Evolutionary conservation across 768 basidiomycete species (phyloP), one percentile per base, ranked within the genome.

Genomic region (Neoboletus magnificus): DNA sequence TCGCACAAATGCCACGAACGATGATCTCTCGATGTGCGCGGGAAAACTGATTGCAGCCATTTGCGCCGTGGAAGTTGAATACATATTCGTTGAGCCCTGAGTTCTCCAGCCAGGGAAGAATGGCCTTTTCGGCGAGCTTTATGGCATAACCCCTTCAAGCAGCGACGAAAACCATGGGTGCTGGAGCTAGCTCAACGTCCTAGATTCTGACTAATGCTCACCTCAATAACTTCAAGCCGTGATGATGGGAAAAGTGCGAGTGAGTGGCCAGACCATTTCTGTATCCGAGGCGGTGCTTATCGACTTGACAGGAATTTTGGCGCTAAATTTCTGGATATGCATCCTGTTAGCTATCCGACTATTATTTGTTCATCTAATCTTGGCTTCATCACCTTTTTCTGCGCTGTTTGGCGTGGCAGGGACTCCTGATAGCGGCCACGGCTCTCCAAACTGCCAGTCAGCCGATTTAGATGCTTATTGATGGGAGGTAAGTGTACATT

Each of bases 401-500:
- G 73, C 79, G 13, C 40, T 71, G 22, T 53, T 76, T 29, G 77
- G 77, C 12, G 75, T 77, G 3, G 43, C 62, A 50, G 65, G 75
- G 61, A 76, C 77, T 69, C 61, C 73, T 27, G 27, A 27, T 27
- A 45, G 64, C 58, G 18, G 77, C 73, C 16, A 74, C 74, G 13
- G 66, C 68, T 44, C 46, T 77, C 25, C 76, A 78, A 54, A 70
- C 72, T 20, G 69, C 70, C 3, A 65, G 74, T 30, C 66, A 74
- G 30, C 73, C 69, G n/a, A 66, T 77, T 37, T 64, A 69, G 46
- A 76, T 76, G 73, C 77, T 79, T 27, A 27, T 27, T 35, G 33
- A 13, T 35, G 12, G 1, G 29, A 7, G 29, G 29, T 29, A 29
- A 29, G 7, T 8, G 32, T 33, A 33, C 32, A 10, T 33, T 35